Evolutionary conservation across 192 early-diverging fungal genomes (phyloP), one percentile per base, ranked within the genome.

Genomic region (Entophlyctis luteolus): DNA sequence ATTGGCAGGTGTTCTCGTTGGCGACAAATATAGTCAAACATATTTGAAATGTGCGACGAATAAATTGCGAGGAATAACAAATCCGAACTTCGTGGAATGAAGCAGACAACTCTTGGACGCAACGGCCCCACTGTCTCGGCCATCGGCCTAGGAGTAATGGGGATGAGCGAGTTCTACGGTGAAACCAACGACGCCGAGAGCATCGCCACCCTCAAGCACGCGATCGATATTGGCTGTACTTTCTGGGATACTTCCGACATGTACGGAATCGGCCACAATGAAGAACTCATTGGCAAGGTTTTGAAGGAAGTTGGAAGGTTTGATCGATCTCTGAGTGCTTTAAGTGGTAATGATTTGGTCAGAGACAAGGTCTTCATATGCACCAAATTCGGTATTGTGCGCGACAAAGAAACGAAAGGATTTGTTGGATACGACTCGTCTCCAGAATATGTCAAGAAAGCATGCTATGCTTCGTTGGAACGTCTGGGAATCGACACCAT

Each of bases 191-290:
- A 73, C 10, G 28, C 37, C 2, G 52, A 71, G 25, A 37, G 28
- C 36, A 45, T 73, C 23, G 28, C 2, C 4, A 46, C 62, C 32
- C 46, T 73, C 23, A 68, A 70, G 22, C 57, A 50, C 37, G 65
- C 72, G 12, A 42, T 73, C 32, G 72, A 70, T 22, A 55, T 70
- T 49, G 72, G 72, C 2, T 73, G 72, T 56, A 69, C 72, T 18
- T 73, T 73, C 48, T 48, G 81, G 83, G 86, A 89, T 65, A 85
- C 83, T 0, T 70, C 81, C 33, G 79, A 89, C 70, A 53, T 85
- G 39, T 86, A 85, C 47, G 72, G 68, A 4, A 14, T 48, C 45
- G 85, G 84, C 23, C 62, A 72, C 47, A 88, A 86, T 72, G 88
- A 89, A 50, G 29, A 57, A 10, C 75, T 88, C 0, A 27, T 88